A percentile compares a stretch with the other conserved stretches of the same genome.
Conservation (phyloP, 192 early-diverging fungal genomes). For the Podila verticillata region DNA sequence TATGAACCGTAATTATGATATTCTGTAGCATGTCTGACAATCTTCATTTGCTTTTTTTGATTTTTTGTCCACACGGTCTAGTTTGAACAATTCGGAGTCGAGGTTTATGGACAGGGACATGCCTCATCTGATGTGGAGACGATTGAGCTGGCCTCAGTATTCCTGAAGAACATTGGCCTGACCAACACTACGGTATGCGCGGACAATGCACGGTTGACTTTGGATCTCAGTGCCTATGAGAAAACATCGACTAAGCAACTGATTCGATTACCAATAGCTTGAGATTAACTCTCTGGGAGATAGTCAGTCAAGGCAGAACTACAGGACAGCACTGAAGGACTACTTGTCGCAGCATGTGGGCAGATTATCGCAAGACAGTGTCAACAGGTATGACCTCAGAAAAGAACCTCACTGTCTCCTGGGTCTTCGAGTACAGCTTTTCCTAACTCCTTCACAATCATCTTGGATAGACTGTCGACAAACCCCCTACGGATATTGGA, state of each 20-base stretch:
- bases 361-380: conserved; percentile 61
- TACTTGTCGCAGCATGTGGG: conserved; percentile 53
- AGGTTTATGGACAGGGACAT: conserved; percentile 62
- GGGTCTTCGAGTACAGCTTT: background rate
- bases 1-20: background rate
- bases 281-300: conserved; percentile 59
- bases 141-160: conserved; percentile 61
- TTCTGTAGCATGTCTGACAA: background rate
- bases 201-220: too few species aligned
- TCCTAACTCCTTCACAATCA: background rate
- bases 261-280: conserved; percentile 22
- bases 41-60: background rate
- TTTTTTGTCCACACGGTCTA: conserved; percentile 13
- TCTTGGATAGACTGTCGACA: conserved; percentile 50
- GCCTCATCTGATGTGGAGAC: conserved; percentile 68
- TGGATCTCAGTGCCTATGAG: too few species aligned
- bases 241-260: too few species aligned
- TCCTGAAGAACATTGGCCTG: conserved; percentile 55
- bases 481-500: conserved; percentile 75
- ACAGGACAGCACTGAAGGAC: conserved; percentile 53
- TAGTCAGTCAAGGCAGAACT: conserved; percentile 47
- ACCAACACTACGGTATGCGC: conserved; percentile 15
- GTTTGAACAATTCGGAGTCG: conserved; percentile 79
- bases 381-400: conserved; percentile 37
- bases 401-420: background rate